Evolutionary conservation across 306 rosid genomes (phyloP), one percentile per base, ranked within the genome.

Genomic region (Astragalus membranaceus): DNA sequence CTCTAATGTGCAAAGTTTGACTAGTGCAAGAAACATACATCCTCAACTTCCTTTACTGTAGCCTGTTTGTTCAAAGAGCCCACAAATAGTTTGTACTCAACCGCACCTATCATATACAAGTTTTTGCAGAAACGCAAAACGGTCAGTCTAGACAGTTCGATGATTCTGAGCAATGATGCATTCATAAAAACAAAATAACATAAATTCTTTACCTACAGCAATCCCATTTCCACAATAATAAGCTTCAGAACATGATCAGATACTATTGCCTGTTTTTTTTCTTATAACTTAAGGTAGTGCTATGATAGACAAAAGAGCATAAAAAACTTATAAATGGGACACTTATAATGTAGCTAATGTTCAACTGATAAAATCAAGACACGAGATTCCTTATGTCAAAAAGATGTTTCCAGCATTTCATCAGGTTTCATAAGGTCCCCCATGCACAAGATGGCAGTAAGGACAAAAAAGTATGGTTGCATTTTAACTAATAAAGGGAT

Each of bases 61-160:
- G 97, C 92, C 62, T 94, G 97, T 73, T 86, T 94, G 88, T 88
- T 84, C 80, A 94, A 77, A 49, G 97, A 94, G 68, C 98, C 98
- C 75, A 94, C 98, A 75, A 94, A 94, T 79, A 94, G 80, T 79
- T 94, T 94, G 96, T 83, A 90, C 83, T 94, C 98, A 35, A 87
- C 91, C 29, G 98, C 98, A 81, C 98, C 98, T 94, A 69, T 72
- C 67, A 74, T 69, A 48, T 62, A 58, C 62, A 59, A 55, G 67
- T 78, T 50, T 44, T 64, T 75, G 72, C 49, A 89, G 76, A 55
- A 66, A 74, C 69, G 71, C 3, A 44, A 75, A 75, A 39, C 35
- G 66, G 78, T 75, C 72, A 78, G 86, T 44, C 56, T 8, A 35
- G 14, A 35, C 54, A 14, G 53, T 44, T 46, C 7, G 70, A 74